These are phyloP conservation scores for Rutstroemia sp. DNA, from an alignment of 2,329 filamentous ascomycete species.

Conservation along the genomic window DNA sequence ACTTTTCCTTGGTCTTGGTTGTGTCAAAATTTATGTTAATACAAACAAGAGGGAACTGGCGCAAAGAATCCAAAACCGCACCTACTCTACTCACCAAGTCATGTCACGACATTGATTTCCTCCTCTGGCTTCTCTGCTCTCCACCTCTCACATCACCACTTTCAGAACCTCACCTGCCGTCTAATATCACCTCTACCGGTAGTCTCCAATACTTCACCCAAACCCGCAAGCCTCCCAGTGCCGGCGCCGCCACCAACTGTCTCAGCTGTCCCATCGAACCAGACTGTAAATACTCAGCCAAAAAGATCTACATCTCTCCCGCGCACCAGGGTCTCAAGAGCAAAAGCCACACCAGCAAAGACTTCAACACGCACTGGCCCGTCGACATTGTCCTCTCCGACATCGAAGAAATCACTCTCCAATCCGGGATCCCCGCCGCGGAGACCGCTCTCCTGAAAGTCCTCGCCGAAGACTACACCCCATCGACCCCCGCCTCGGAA, in stretches of 20 bases:
- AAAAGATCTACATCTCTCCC: constrained; percentile 51
- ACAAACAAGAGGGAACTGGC: constrained; percentile 71
- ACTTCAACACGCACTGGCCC: constrained; percentile 63
- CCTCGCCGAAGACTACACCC: constrained; percentile 45
- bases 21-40: constrained; percentile 4
- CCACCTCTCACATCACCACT: constrained; percentile 31
- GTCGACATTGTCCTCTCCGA: constrained; percentile 85
- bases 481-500: constrained; percentile 40
- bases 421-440: constrained; percentile 40
- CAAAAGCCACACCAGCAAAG: constrained; percentile 33
- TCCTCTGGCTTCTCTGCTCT: constrained; percentile 84
- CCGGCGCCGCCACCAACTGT: constrained; percentile 79
- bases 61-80: constrained; percentile 67
- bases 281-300: constrained; percentile 78
- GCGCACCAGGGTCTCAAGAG: constrained; percentile 50
- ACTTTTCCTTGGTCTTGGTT: background rate
- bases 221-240: constrained; percentile 65
- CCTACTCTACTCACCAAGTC: constrained; percentile 88
- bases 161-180: constrained; percentile 26
- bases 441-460: constrained; percentile 34
- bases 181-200: constrained; percentile 71
- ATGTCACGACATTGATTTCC: constrained; percentile 90
- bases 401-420: constrained; percentile 66
- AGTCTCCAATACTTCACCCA: constrained; percentile 71
- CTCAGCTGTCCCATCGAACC: constrained; percentile 67